Percentiles rank a stretch among this genome's conserved stretches.
Evolutionary conservation across 1,139 yeast species (phyloP).

Genomic region (Williopsis jadinii): DNA sequence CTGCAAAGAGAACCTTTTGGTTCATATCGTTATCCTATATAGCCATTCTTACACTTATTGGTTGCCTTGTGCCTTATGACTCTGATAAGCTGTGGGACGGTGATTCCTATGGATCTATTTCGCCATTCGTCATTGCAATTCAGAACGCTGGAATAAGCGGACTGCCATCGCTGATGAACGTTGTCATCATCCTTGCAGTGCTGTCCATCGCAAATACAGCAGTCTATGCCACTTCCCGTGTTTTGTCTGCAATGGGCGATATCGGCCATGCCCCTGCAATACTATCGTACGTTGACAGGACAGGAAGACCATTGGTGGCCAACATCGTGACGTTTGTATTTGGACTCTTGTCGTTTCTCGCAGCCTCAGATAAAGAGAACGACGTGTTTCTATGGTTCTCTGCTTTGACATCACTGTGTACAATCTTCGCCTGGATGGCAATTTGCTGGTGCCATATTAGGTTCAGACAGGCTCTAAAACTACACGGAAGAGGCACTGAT

Average conservation of each 20-base stretch:
- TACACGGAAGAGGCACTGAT: conserved; percentile 43
- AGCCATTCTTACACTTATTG: conserved; percentile 52
- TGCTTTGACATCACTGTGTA: conserved; percentile 59
- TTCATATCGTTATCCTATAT: conserved; percentile 62
- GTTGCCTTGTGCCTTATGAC: conserved; percentile 61
- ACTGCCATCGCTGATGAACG: conserved; percentile 44
- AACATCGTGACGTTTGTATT: conserved; percentile 42
- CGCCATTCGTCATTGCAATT: conserved; percentile 47
- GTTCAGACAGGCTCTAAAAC: conserved; percentile 52
- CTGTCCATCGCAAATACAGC: conserved; percentile 63
- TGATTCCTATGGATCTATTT: conserved; percentile 43
- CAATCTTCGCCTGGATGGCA: conserved; percentile 62
- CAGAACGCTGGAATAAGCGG: conserved; percentile 41
- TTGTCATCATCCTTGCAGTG: conserved; percentile 49
- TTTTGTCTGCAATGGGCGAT: conserved; percentile 59
- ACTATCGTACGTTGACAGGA: conserved; percentile 51
- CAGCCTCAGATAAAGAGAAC: conserved; percentile 50
- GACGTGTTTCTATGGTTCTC: conserved; percentile 60
- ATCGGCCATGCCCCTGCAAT: conserved; percentile 55
- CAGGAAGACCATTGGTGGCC: conserved; percentile 60
- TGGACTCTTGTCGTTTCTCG: conserved; percentile 55
- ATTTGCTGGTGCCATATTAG: conserved; percentile 54
- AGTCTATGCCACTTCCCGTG: conserved; percentile 61
- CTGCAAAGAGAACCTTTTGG: conserved; percentile 76
- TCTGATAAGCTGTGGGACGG: conserved; percentile 43